Conservation (phyloP, 108 stramenopile species). For the Pseudonitzschia pungens region DNA sequence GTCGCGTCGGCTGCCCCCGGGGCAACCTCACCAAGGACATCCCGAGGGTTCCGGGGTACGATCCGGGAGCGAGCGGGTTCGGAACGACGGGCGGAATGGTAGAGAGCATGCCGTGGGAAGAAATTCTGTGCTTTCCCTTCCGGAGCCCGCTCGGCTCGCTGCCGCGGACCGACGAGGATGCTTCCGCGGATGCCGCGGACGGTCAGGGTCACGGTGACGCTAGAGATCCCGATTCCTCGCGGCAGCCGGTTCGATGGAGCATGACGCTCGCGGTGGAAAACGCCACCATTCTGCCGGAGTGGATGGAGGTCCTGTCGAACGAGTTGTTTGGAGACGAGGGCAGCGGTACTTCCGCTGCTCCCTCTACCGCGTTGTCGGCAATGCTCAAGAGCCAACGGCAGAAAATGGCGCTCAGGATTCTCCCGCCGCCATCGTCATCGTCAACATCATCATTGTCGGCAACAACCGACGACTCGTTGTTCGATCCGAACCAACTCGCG, state of each 20-base stretch:
- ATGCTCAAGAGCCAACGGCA: neutral
- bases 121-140: neutral
- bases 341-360: neutral
- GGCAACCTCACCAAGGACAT: conserved; percentile 2
- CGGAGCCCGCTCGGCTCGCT: neutral
- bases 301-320: neutral
- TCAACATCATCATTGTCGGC: no score
- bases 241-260: neutral
- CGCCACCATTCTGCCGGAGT: neutral
- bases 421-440: neutral
- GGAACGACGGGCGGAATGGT: neutral
- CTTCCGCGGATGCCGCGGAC: neutral
- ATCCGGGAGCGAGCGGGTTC: neutral
- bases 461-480: no score
- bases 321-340: neutral
- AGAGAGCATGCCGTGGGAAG: neutral
- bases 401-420: neutral
- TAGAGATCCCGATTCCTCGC: neutral
- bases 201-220: neutral
- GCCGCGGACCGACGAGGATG: neutral
- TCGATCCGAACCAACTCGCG: neutral
- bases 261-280: conserved; percentile 9
- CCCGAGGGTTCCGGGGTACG: neutral
- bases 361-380: neutral
- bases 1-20: neutral